Evolutionary conservation across 176 grass and related monocot species (phyloP), one percentile per base, ranked within the genome.

Genomic region (Stipa capillata): DNA sequence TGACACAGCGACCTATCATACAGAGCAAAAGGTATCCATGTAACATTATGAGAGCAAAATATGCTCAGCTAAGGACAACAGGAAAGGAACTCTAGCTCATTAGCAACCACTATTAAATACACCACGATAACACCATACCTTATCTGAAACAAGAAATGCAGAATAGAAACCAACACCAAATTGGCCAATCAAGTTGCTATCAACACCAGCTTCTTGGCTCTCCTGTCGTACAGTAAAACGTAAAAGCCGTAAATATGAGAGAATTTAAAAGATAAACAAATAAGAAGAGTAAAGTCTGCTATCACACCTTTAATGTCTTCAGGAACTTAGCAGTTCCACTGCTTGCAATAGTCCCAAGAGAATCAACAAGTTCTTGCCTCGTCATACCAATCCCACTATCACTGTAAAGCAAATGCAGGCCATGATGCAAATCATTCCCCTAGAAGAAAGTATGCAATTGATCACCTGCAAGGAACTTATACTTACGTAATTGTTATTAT

Each of bases 131-230:
- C 17, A 81, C 1, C 21, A 16, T 91, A 99, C 97, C 92, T 93
- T 99, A 64, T 99, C 96, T 32, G 92, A 77, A 82, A 99, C 96
- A 52, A 99, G 92, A 59, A 99, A 99, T 59, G 90, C 48, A 20
- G 92, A 99, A 85, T 99, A 99, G 88, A 95, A 99, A 28, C 96
- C 96, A 58, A 99, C 96, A 81, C 96, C 96, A 82, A 99, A 99
- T 84, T 99, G 96, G 2, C 96, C 96, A 76, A 99, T 99, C 74
- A 99, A 91, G 84, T 95, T 99, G 82, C 90, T 99, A 82, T 93
- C 88, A 59, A 70, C 85, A 59, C 86, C 88, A 69, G 86, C 86
- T 87, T 95, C 96, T 81, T 95, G 93, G 85, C 90, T 99, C 57
- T 95, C 96, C 96, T 99, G 84, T 88, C 52, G 43, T 57, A 69